Conservation (phyloP, 2,329 filamentous ascomycete species). For the Penicillium fuscoglaucum region DNA sequence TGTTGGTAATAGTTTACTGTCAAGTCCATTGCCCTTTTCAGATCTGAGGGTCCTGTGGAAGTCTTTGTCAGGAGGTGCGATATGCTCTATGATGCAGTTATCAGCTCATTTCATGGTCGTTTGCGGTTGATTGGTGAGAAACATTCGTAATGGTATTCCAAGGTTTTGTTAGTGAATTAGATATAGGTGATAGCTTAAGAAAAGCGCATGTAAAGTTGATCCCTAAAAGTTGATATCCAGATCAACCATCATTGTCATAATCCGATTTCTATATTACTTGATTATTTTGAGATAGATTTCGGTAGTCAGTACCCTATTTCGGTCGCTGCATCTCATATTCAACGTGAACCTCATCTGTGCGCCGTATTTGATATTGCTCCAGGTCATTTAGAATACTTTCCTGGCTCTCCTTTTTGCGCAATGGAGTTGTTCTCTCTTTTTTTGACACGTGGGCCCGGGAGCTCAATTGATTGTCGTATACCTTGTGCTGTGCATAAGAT, state of each 20-base stretch:
- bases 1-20: too few relatives aligned
- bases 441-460: neutral
- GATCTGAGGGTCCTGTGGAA: too few relatives aligned
- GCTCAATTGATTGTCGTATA: neutral
- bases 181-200: neutral
- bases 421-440: neutral
- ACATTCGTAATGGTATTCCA: neutral
- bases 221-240: neutral
- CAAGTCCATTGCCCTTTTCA: too few relatives aligned
- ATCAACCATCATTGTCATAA: neutral
- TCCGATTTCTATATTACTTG: neutral
- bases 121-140: too few relatives aligned
- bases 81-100: too few relatives aligned
- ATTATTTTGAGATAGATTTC: neutral
- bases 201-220: neutral
- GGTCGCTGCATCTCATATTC: slow-evolving; percentile 21
- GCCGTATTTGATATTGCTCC: slow-evolving; percentile 17
- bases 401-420: slow-evolving; percentile 14
- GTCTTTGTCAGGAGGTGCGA: too few relatives aligned
- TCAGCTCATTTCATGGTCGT: too few relatives aligned
- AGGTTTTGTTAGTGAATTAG: neutral
- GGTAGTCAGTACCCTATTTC: neutral
- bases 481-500: neutral
- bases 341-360: slow-evolving; percentile 25
- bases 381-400: slow-evolving; percentile 19